Conservation (phyloP, 371 early-diverging fungal species). For the Chytridium lagenaria region DNA sequence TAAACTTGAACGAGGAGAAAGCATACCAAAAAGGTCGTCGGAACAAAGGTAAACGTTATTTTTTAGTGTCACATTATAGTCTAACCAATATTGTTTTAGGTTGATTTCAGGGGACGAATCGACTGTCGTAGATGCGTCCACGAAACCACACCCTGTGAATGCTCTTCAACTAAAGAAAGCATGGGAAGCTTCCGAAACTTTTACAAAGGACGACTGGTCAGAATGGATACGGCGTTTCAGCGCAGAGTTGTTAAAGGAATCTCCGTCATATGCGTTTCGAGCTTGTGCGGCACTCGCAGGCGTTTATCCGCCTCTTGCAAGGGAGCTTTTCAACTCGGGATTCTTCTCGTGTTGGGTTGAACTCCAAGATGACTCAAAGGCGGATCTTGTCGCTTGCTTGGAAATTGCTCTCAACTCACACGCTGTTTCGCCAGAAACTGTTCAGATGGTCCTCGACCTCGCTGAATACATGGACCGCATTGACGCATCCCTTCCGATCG, state of each 20-base stretch:
- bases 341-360: conserved; percentile 97
- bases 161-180: conserved; percentile 84
- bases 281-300: conserved; percentile 85
- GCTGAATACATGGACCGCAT: conserved; percentile 98
- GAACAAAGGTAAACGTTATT: conserved; percentile 36
- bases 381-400: conserved; percentile 84
- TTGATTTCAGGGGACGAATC: conserved; percentile 38
- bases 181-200: conserved; percentile 88
- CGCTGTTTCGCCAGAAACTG: conserved; percentile 87
- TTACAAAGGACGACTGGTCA: conserved; percentile 92
- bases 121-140: conserved; percentile 50
- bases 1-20: conserved; percentile 78
- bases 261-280: conserved; percentile 90
- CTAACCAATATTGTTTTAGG: background rate
- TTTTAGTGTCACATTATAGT: background rate
- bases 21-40: conserved; percentile 74
- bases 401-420: conserved; percentile 83
- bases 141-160: conserved; percentile 75
- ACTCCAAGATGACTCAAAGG: conserved; percentile 86
- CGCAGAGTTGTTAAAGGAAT: conserved; percentile 89
- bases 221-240: conserved; percentile 92
- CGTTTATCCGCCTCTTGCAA: conserved; percentile 78
- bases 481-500: conserved; percentile 90
- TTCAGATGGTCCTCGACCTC: conserved; percentile 86
- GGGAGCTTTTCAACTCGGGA: conserved; percentile 93